Conservation (phyloP, 768 basidiomycete species). For the Boletus sp. region DNA sequence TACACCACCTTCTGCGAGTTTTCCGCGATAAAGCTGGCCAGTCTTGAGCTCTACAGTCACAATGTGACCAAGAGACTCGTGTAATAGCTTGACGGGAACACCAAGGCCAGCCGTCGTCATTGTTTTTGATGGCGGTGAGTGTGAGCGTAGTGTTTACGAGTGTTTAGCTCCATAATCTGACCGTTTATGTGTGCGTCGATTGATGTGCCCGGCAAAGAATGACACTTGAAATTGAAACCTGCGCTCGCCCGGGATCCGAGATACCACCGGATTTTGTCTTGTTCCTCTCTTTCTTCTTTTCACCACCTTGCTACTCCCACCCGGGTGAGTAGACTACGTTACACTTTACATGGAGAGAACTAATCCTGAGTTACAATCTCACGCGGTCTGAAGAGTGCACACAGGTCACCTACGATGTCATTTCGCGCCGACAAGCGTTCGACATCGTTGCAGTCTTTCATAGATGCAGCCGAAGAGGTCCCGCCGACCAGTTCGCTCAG, state of each 20-base stretch:
- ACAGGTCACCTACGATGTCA: slow-evolving; percentile 15
- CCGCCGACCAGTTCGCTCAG: slow-evolving; percentile 37
- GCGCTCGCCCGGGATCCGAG: background rate
- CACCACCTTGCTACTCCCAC: background rate
- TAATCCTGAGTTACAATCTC: background rate
- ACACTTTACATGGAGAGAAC: background rate
- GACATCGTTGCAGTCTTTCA: slow-evolving; percentile 19
- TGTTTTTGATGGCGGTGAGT: slow-evolving; percentile 12
- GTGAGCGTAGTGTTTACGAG: slow-evolving; percentile 15
- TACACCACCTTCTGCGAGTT: slow-evolving; percentile 82
- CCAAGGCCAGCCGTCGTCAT: slow-evolving; percentile 67
- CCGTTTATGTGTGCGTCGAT: background rate
- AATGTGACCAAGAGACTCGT: slow-evolving; percentile 94
- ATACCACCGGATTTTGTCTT: background rate
- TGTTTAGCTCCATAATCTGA: slow-evolving; percentile 10
- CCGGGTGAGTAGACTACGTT: background rate
- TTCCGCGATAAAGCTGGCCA: slow-evolving; percentile 95
- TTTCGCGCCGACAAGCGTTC: slow-evolving; percentile 18
- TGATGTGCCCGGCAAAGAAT: background rate
- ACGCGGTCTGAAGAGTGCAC: background rate
- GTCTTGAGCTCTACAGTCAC: slow-evolving; percentile 99
- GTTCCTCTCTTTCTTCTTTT: background rate
- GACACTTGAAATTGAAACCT: background rate
- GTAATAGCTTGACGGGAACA: slow-evolving; percentile 94
- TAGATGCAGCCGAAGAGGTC: slow-evolving; percentile 5